Percentiles rank a stretch among this genome's conserved stretches.
Evolutionary conservation across 495 filamentous ascomycete species (phyloP).

Genomic region (Talaromyces proteolyticus): DNA sequence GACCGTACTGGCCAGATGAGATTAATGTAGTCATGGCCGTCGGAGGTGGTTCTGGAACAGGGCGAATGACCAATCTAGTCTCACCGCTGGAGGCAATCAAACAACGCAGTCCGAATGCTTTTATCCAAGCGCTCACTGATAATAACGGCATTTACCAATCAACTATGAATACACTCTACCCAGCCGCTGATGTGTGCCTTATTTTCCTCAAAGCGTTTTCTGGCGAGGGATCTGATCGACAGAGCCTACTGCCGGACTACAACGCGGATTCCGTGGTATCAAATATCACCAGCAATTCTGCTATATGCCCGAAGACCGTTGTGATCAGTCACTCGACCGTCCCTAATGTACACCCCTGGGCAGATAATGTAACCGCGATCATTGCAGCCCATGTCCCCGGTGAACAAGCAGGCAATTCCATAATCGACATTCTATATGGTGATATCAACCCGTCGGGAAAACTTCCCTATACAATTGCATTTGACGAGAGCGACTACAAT

Average conservation of each 20-base stretch:
- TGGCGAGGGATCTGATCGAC: conserved; percentile 48
- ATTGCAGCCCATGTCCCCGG: conserved; percentile 54
- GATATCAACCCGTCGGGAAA: conserved; percentile 43
- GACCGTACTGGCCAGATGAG: conserved; percentile 33
- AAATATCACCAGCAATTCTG: conserved; percentile 34
- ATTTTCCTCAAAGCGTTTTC: conserved; percentile 48
- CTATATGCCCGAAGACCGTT: conserved; percentile 39
- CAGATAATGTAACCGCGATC: conserved; percentile 48
- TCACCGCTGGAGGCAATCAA: conserved; percentile 53
- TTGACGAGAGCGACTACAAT: conserved; percentile 41
- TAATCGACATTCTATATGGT: conserved; percentile 55
- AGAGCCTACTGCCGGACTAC: conserved; percentile 40
- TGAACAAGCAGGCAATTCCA: conserved; percentile 43
- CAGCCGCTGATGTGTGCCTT: conserved; percentile 50
- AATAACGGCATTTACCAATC: conserved; percentile 22
- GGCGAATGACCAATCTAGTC: conserved; percentile 38
- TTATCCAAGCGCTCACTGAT: conserved; percentile 23
- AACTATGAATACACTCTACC: conserved; percentile 39
- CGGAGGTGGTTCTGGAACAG: conserved; percentile 52
- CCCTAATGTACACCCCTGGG: conserved; percentile 21
- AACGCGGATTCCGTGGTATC: conserved; percentile 45
- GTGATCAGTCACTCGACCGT: conserved; percentile 29
- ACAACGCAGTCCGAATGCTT: conserved; percentile 46
- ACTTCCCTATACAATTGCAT: conserved; percentile 54
- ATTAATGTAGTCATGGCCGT: conserved; percentile 47